A percentile compares a stretch with the other conserved stretches of the same genome.
Conservation (phyloP, 768 basidiomycete species). For the Xerocomellus dryophilus region DNA sequence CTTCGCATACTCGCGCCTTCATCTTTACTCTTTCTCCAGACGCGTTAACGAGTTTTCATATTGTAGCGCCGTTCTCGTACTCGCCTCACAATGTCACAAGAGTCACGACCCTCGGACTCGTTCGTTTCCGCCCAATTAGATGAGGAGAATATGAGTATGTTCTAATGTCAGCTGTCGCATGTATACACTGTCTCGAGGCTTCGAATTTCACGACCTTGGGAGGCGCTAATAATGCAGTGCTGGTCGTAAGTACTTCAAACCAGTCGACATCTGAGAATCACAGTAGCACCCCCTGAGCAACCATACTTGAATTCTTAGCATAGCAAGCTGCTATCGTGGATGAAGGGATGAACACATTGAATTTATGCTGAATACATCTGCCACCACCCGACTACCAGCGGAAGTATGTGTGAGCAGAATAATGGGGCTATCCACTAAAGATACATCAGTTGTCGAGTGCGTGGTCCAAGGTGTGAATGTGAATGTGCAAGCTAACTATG, state of each 20-base stretch:
- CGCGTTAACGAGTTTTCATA: no score
- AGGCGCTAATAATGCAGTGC: not conserved
- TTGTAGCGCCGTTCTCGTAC: no score
- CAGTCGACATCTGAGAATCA: no score
- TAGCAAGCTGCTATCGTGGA: not conserved
- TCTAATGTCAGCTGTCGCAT: not conserved
- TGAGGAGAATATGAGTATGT: not conserved
- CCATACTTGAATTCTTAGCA: not conserved
- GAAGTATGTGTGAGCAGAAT: not conserved
- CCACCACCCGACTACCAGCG: conserved; percentile 2
- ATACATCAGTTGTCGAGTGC: conserved; percentile 21
- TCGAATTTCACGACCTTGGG: not conserved
- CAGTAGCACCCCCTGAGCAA: no score
- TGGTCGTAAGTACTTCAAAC: not conserved
- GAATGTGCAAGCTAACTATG: conserved; percentile 9
- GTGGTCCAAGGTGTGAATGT: conserved; percentile 1
- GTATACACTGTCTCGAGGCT: not conserved
- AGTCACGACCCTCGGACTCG: no score
- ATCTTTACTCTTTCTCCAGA: no score
- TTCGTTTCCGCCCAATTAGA: no score
- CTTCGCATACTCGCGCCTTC: no score
- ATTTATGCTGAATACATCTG: conserved; percentile 4
- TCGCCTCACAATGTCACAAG: no score
- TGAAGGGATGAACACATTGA: not conserved
- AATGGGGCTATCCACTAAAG: conserved; percentile 18